phyloP scores from a whole-genome alignment of 371 early-diverging fungal genomes.

The Mortierella sp. region DNA sequence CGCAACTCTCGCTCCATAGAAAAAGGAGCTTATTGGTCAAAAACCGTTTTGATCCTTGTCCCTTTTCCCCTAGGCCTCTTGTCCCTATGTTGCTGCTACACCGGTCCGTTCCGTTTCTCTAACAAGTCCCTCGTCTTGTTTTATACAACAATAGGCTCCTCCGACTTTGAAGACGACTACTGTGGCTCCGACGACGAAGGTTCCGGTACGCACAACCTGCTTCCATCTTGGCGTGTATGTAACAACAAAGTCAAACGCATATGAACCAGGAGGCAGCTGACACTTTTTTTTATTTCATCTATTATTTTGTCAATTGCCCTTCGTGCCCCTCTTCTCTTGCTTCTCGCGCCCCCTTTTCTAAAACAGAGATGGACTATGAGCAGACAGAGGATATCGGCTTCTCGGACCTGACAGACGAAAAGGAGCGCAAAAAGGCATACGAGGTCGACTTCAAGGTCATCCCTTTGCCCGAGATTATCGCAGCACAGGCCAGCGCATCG shows the following conservation, averaged over 20 bases:
- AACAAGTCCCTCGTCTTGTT: not conserved
- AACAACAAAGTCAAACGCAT: not conserved
- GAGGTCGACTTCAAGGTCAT: constrained; percentile 80
- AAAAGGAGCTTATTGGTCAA: not conserved
- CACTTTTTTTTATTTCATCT: not conserved
- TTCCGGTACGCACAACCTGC: constrained; percentile 25
- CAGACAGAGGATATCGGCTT: constrained; percentile 60
- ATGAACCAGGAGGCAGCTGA: constrained; percentile 11
- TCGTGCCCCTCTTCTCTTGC: not conserved
- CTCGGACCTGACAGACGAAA: constrained; percentile 51
- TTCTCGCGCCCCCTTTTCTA: not conserved
- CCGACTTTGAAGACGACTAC: constrained; percentile 35
- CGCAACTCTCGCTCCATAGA: not conserved
- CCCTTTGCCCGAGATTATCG: constrained; percentile 63
- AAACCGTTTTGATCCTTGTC: not conserved
- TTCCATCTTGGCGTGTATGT: not conserved
- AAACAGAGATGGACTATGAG: constrained; percentile 58
- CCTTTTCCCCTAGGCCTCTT: not conserved
- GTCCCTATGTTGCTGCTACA: not conserved
- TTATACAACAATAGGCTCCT: constrained; percentile 24
- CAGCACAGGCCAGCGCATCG: constrained; percentile 66
- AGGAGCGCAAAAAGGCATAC: constrained; percentile 66
- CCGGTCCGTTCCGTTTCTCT: not conserved
- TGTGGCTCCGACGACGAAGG: constrained; percentile 37
- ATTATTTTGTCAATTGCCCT: not conserved